A percentile compares a stretch with the other conserved stretches of the same genome.
Evolutionary conservation across 176 grass and related monocot species (phyloP).

Genomic region (Oryza australiensis): DNA sequence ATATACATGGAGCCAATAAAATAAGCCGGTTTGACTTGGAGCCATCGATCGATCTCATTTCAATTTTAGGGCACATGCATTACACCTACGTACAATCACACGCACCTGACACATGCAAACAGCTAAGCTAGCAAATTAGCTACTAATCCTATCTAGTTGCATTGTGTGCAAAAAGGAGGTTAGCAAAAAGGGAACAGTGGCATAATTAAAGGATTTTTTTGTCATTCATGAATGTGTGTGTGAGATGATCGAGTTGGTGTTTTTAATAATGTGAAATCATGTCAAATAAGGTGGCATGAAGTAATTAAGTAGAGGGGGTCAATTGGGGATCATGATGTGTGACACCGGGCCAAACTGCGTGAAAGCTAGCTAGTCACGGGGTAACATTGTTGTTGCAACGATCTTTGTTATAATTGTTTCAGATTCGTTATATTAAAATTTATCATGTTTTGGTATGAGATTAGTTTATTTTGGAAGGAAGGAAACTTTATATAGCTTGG

Average conservation of each 20-base stretch:
- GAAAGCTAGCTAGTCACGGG: background rate
- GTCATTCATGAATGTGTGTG: background rate
- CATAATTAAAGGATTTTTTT: background rate
- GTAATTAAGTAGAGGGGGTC: background rate
- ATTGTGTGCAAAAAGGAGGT: background rate
- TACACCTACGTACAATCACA: background rate
- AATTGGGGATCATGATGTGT: slow-evolving; percentile 8
- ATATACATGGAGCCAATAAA: slow-evolving; percentile 21
- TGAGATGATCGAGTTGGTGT: background rate
- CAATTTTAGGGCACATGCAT: slow-evolving; percentile 1
- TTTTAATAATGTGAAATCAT: background rate
- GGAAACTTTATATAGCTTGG: background rate
- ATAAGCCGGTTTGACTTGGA: slow-evolving; percentile 35
- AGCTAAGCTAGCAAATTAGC: background rate
- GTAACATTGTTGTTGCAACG: background rate
- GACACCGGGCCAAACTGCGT: slow-evolving; percentile 19
- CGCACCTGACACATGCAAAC: slow-evolving; percentile 6
- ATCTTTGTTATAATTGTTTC: background rate
- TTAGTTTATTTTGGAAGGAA: no score
- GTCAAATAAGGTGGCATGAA: slow-evolving; percentile 32
- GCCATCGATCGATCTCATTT: slow-evolving; percentile 10
- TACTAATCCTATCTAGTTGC: no score
- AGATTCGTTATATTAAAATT: no score
- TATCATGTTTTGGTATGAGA: no score
- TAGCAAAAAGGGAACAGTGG: background rate